These are phyloP conservation scores for Teratosphaeria zuluensis DNA, from an alignment of 2,329 filamentous ascomycete species.

Conservation along the genomic window DNA sequence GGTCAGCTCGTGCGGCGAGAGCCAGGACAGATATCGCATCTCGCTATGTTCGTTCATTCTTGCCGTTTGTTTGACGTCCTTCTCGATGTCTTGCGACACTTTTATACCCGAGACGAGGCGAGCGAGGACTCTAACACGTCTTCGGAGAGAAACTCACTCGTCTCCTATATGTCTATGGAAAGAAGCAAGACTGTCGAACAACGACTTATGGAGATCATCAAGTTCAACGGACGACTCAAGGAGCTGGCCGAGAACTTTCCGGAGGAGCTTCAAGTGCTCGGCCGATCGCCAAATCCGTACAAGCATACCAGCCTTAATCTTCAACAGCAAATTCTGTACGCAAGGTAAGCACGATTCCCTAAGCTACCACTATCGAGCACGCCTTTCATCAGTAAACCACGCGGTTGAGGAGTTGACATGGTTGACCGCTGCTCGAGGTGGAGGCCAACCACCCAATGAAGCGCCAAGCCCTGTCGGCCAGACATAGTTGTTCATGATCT, in stretches of 20 bases:
- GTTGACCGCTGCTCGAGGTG: too few relatives aligned
- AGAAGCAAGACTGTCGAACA: background rate
- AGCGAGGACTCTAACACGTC: background rate
- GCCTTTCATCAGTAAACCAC: background rate
- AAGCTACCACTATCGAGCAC: background rate
- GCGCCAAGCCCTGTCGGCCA: too few relatives aligned
- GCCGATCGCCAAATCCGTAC: background rate
- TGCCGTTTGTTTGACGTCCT: constrained; percentile 16
- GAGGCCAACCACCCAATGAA: too few relatives aligned
- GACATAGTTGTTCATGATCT: too few relatives aligned
- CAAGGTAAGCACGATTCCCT: background rate
- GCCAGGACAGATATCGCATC: constrained; percentile 18
- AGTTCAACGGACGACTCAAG: background rate
- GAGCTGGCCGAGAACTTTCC: background rate
- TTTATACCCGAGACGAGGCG: constrained; percentile 13
- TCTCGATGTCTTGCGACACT: constrained; percentile 15
- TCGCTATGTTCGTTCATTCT: constrained; percentile 20
- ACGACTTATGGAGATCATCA: background rate
- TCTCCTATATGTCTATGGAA: background rate
- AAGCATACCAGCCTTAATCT: background rate
- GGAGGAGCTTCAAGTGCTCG: background rate
- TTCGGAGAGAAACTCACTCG: too few relatives aligned
- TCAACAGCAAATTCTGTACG: background rate
- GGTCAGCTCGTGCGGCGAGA: constrained; percentile 36
- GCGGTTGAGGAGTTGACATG: background rate